Percentiles rank a stretch among this genome's conserved stretches.
These are phyloP conservation scores for Fomitopsis serialis DNA, from an alignment of 768 basidiomycete species.

Conservation along the genomic window DNA sequence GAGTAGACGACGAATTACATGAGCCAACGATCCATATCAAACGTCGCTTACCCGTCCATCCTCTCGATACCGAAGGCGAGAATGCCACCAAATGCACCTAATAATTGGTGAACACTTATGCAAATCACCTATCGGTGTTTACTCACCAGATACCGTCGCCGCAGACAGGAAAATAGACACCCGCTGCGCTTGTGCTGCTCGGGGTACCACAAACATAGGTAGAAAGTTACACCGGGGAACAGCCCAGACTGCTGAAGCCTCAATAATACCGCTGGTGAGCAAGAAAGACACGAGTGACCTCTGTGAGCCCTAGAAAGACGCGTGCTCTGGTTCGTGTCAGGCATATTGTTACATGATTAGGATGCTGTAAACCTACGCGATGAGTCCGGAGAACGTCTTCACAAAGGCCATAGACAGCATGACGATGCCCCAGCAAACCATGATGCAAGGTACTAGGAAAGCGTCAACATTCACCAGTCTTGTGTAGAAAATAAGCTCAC, in stretches of 20 bases:
- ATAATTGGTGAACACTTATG: too few relatives aligned
- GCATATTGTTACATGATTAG: neutral
- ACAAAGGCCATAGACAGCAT: conserved; percentile 6
- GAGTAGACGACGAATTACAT: neutral
- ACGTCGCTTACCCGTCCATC: conserved; percentile 1
- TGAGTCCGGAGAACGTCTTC: conserved; percentile 4
- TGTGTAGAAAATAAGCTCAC: neutral
- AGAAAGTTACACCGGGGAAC: conserved; percentile 11
- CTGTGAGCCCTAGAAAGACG: conserved; percentile 4
- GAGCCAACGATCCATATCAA: neutral
- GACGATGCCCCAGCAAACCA: conserved; percentile 6
- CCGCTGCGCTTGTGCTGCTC: conserved; percentile 3
- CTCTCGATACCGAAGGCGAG: conserved; percentile 1
- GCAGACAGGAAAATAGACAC: conserved; percentile 5
- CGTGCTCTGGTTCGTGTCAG: neutral
- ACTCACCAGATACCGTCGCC: conserved; percentile 4
- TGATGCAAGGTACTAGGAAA: conserved; percentile 4
- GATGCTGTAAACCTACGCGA: neutral
- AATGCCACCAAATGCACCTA: conserved; percentile 8
- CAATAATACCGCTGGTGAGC: neutral
- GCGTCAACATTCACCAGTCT: neutral
- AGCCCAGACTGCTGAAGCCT: conserved; percentile 1
- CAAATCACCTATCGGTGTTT: too few relatives aligned
- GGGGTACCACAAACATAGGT: conserved; percentile 10
- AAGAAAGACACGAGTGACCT: neutral